Base-by-base conservation (phyloP, 2,329 filamentous ascomycete species). In the Lasiodiplodia sp. region DNA sequence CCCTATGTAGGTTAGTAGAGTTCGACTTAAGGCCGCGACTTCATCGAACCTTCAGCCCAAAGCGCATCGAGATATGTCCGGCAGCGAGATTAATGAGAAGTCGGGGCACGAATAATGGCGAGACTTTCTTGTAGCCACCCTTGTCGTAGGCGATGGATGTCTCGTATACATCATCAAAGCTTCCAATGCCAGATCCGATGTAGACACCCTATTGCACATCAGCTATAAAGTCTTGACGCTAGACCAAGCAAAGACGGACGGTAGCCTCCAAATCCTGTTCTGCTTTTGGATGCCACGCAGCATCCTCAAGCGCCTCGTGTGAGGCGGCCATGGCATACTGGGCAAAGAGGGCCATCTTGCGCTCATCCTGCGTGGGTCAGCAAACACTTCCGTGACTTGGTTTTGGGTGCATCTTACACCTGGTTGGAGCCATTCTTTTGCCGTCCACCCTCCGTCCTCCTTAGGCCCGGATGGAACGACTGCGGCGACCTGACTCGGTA, bases 11-110 rank as follows among this genome's bases (percentile, higher is more conserved):
- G 18, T 63, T 1, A 63, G 31, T 8, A 4, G 1, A 37, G 28
- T 18, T 23, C 28, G 1, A 83, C 16, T 16, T 28, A 4, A 31
- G 51, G 11, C 31, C 14, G 25, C 23, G 87, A 86, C 75, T 11
- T 6, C 18, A 18, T 37, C 44, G 2, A 25, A 63, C 58, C 60
- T 86, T 88, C 76, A 99, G 92, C 21, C 93, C 92, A 81, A 96
- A 90, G 73, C 90, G 92, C 90, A 99, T 98, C 31, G 95, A 95
- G 47, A 98, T 90, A 77, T 98, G 95, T 0, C 96, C 96, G 11
- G 96, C 96, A 0, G 93, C 96, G 72, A 99, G 87, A 78, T 99
- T 99, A 81, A 97, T 97, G 62, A 99, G 86, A 8, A 98, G 89
- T 73, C 93, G 91, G 7, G 96, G 96, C 8, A 98, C 94, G 76